Evolutionary conservation across 2,329 filamentous ascomycete species (phyloP).

Genomic region (Fusarium euwallaceae): DNA sequence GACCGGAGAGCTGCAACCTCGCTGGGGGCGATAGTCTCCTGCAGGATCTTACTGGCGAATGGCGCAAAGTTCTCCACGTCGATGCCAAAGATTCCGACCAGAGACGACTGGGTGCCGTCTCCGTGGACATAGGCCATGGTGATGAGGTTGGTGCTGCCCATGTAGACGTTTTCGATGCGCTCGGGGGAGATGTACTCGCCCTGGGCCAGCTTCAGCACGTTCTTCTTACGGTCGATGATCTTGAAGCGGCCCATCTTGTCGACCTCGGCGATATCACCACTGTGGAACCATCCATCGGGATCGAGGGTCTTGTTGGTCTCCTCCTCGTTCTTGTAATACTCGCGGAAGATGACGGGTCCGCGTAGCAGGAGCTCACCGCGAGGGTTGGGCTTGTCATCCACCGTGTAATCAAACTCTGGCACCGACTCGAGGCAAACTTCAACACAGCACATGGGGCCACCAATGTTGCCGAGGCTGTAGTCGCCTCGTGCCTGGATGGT

Average conservation of each 20-base stretch:
- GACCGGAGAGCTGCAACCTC: conserved; percentile 77
- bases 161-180: conserved; percentile 94
- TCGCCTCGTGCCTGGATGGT: conserved; percentile 79
- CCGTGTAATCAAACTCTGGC: conserved; percentile 93
- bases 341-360: conserved; percentile 82
- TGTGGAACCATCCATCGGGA: conserved; percentile 95
- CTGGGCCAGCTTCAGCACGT: conserved; percentile 97
- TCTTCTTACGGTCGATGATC: conserved; percentile 98
- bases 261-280: conserved; percentile 89
- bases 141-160: conserved; percentile 83
- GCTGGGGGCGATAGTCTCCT: conserved; percentile 71
- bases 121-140: conserved; percentile 91
- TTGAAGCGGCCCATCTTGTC: conserved; percentile 89
- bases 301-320: conserved; percentile 89
- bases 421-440: conserved; percentile 89
- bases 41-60: conserved; percentile 83
- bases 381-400: conserved; percentile 88
- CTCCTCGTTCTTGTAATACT: conserved; percentile 91
- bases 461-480: conserved; percentile 84
- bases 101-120: conserved; percentile 82
- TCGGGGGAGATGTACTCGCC: conserved; percentile 99
- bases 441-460: conserved; percentile 73
- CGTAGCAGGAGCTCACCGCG: conserved; percentile 91
- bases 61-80: conserved; percentile 86
- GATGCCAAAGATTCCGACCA: conserved; percentile 90